These are phyloP conservation scores for Diplodia intermedia DNA, from an alignment of 2,329 filamentous ascomycete species.

Conservation along the genomic window DNA sequence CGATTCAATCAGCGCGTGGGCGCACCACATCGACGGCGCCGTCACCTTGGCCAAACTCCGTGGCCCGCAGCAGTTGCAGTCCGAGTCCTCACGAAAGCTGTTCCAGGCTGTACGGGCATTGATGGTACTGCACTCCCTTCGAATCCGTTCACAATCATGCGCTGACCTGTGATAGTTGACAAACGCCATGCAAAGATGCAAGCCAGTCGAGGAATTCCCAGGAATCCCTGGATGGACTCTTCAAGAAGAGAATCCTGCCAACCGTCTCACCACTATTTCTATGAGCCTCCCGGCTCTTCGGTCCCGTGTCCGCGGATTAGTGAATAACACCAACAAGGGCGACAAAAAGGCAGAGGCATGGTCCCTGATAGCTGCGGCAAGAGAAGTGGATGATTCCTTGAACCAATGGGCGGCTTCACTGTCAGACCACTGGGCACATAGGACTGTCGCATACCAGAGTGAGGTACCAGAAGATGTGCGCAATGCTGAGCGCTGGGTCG, in stretches of 20 bases:
- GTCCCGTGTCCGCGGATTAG: constrained; percentile 43
- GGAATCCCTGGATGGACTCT: constrained; percentile 46
- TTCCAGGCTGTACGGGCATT: constrained; percentile 51
- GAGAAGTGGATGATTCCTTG: constrained; percentile 47
- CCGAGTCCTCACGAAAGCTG: constrained; percentile 46
- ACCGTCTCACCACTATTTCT: constrained; percentile 49
- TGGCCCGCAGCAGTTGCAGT: constrained; percentile 49
- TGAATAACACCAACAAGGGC: constrained; percentile 37
- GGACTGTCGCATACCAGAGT: constrained; percentile 43
- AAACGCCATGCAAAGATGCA: constrained; percentile 49
- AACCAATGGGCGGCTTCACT: constrained; percentile 48
- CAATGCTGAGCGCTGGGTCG: constrained; percentile 45
- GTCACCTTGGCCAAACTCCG: constrained; percentile 49
- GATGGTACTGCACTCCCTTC: constrained; percentile 43
- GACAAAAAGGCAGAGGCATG: constrained; percentile 41
- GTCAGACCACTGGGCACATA: constrained; percentile 45
- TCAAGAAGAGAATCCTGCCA: constrained; percentile 49
- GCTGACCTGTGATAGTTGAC: constrained; percentile 43
- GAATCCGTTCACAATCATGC: background rate
- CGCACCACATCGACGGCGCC: constrained; percentile 51
- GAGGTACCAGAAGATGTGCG: constrained; percentile 42
- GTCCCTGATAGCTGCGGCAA: constrained; percentile 45
- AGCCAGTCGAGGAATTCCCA: constrained; percentile 49
- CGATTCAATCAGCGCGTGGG: constrained; percentile 48
- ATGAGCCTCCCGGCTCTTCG: constrained; percentile 49